A percentile compares a stretch with the other conserved stretches of the same genome.
Conservation (phyloP, 352 stramenopile genomes). For the Phytopythium litorale region DNA sequence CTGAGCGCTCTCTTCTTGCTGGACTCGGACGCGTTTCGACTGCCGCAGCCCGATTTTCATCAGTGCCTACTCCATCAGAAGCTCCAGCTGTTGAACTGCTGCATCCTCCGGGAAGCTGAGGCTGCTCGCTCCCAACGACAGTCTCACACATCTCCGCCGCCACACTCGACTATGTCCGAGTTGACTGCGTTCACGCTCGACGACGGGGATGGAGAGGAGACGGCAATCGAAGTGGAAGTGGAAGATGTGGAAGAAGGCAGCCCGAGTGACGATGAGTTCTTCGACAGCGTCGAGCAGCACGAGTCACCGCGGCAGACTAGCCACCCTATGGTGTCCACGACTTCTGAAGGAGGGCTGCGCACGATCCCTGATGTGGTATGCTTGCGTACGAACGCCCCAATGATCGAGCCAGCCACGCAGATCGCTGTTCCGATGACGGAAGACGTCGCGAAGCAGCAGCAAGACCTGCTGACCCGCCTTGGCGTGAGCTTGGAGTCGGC, state of each 20-base stretch:
- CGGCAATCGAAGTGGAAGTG: slow-evolving; percentile 1
- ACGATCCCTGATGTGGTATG: slow-evolving; percentile 32
- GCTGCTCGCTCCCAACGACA: slow-evolving; percentile 3
- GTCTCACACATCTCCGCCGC: not conserved
- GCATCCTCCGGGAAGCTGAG: slow-evolving; percentile 50
- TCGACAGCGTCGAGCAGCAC: slow-evolving; percentile 67
- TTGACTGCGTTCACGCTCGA: slow-evolving; percentile 28
- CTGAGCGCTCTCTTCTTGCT: slow-evolving; percentile 54
- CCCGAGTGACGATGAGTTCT: slow-evolving; percentile 79
- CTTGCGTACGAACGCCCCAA: slow-evolving; percentile 34
- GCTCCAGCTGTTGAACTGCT: slow-evolving; percentile 76
- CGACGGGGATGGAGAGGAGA: slow-evolving; percentile 15
- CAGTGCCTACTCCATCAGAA: slow-evolving; percentile 82
- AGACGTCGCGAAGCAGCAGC: slow-evolving; percentile 72
- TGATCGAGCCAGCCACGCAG: slow-evolving; percentile 72
- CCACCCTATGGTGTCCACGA: not conserved
- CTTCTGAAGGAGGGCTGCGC: slow-evolving; percentile 30
- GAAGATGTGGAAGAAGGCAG: slow-evolving; percentile 27
- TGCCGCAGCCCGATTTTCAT: slow-evolving; percentile 61
- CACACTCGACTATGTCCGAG: slow-evolving; percentile 18
- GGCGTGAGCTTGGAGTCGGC: slow-evolving; percentile 60
- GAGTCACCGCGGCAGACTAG: slow-evolving; percentile 7
- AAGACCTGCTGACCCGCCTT: slow-evolving; percentile 68
- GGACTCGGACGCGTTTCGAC: slow-evolving; percentile 35
- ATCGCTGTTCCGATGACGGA: slow-evolving; percentile 68